Conservation (phyloP, 345 rosid species). For the Moricandia moricandioides region DNA sequence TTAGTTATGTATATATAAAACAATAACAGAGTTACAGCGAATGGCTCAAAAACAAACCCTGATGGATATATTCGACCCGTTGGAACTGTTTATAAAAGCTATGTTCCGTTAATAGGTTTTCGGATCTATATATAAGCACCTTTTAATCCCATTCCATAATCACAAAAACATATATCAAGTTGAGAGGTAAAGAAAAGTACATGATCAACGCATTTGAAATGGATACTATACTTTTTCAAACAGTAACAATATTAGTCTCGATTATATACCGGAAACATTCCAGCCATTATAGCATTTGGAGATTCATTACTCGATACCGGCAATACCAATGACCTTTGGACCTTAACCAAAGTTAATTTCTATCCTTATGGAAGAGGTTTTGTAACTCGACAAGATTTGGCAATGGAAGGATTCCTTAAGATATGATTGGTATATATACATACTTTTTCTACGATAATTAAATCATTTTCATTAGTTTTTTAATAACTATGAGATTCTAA, state of each 20-base stretch:
- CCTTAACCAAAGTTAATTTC: slow-evolving; percentile 35
- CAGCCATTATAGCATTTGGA: slow-evolving; percentile 40
- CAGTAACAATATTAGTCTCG: neutral
- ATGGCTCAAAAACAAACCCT: too few species aligned
- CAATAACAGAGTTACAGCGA: too few species aligned
- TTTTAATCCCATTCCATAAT: neutral
- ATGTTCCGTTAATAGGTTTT: slow-evolving; percentile 2
- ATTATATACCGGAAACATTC: slow-evolving; percentile 9
- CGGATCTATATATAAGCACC: neutral
- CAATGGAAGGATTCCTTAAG: slow-evolving; percentile 39
- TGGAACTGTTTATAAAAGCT: neutral
- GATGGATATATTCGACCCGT: too few species aligned
- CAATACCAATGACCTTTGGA: slow-evolving; percentile 28
- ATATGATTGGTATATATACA: slow-evolving; percentile 31
- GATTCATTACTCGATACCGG: slow-evolving; percentile 47
- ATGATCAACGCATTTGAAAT: neutral
- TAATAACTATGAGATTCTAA: too few species aligned
- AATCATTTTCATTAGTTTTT: neutral
- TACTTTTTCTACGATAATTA: neutral
- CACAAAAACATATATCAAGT: neutral
- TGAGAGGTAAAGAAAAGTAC: neutral
- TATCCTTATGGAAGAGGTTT: slow-evolving; percentile 41
- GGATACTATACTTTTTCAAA: neutral
- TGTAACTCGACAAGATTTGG: slow-evolving; percentile 24
- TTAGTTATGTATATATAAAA: too few species aligned